A percentile compares a stretch with the other conserved stretches of the same genome.
Evolutionary conservation across 495 filamentous ascomycete species (phyloP).

Genomic region (Astrothelium subdiscretum): DNA sequence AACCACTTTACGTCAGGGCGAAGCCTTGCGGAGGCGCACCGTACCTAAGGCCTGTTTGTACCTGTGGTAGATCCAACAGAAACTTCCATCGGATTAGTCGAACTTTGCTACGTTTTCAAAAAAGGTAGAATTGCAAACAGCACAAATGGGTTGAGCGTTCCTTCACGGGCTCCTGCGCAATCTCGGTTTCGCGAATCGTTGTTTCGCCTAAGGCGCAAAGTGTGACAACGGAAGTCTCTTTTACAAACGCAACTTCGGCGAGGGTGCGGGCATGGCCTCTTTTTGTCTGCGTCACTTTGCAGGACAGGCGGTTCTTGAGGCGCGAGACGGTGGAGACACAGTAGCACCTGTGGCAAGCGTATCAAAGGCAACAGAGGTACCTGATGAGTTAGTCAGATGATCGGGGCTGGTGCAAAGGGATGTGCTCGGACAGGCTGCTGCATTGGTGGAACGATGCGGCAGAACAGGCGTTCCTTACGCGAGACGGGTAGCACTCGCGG

Average conservation of each 20-base stretch:
- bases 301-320: not conserved
- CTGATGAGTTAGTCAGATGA: not conserved
- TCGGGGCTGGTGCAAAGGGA: not conserved
- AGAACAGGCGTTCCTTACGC: conserved; percentile 1
- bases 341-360: too few species aligned
- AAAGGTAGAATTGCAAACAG: not conserved
- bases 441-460: not conserved
- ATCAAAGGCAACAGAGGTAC: not conserved
- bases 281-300: not conserved
- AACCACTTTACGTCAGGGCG: not conserved
- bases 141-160: not conserved
- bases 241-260: not conserved
- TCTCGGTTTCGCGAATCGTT: not conserved
- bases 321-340: not conserved
- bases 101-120: not conserved
- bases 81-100: not conserved
- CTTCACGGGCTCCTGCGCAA: not conserved
- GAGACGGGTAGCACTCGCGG: not conserved
- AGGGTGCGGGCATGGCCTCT: not conserved
- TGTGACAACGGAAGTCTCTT: not conserved
- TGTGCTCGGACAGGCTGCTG: not conserved
- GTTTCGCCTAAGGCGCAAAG: conserved; percentile 1
- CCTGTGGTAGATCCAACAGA: not conserved
- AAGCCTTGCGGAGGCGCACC: not conserved
- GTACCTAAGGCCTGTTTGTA: too few species aligned